Evolutionary conservation across 805 yeast genomes (phyloP), one percentile per base, ranked within the genome.

Genomic region (Torulaspora quercuum): DNA sequence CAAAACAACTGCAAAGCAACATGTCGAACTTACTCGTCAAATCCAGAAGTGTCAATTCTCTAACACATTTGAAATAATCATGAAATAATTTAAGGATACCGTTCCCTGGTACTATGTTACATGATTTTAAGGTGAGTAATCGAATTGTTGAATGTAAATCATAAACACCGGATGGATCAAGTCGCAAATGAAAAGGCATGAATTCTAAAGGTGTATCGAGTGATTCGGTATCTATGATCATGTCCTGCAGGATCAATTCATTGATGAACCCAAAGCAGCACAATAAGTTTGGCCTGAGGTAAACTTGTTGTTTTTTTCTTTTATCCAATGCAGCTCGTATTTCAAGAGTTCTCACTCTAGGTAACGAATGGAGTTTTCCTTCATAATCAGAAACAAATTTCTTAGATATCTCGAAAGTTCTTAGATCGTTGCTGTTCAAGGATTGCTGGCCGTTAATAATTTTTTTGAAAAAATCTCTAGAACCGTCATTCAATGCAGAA

Each of bases 1-100:
- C 59, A 45, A 74, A 73, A 40, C 67, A 65, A 48, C 72, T 76
- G 31, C 73, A 69, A 19, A 75, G 44, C 4, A 78, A 63, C 23
- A 78, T 59, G 45, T 75, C 80, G 21, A 57, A 64, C 19, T 68
- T 68, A 19, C 72, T 64, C 19, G 57, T 57, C 11, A 76, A 52
- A 18, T 65, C 57, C 7, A 58, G 39, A 21, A 78, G 53, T 29
- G 61, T 55, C 11, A 78, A 52, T 6, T 48, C 42, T 6, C 51
- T 47, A 1, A 73, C 72, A 19, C 63, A 53, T 29, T 56, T 55
- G 44, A 76, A 76, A 29, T 75, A 62, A 1, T 55, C 59, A 17
- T 65, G 55, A 18, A 68, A 43, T 8, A 50, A 31, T 28, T 57
- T 54, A 32, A 59, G 42, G n/a, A 65, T 61, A 2, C 68, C 69